These are phyloP conservation scores for Linderina pennispora DNA, from an alignment of 192 early-diverging fungal species.

Conservation along the genomic window DNA sequence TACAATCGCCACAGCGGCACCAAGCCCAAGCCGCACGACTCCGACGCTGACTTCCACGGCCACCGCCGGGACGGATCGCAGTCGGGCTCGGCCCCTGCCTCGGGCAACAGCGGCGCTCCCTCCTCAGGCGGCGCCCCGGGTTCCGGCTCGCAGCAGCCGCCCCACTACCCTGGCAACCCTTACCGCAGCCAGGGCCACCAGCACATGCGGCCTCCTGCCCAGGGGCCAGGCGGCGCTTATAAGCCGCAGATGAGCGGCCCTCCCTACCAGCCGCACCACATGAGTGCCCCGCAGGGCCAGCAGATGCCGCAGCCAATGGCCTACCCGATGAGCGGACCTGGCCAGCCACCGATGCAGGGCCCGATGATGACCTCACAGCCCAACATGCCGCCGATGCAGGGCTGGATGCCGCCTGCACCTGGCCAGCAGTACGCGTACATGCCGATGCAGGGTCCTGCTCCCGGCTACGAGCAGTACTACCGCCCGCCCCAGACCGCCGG, in stretches of 20 bases:
- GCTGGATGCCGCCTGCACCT: constrained; percentile 35
- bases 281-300: constrained; percentile 30
- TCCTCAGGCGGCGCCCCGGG: constrained; percentile 12
- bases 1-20: constrained; percentile 22
- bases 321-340: constrained; percentile 30
- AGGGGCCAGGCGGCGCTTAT: constrained; percentile 27
- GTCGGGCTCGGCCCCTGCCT: constrained; percentile 10
- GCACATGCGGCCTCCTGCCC: constrained; percentile 37
- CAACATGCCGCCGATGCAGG: constrained; percentile 41
- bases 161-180: constrained; percentile 25
- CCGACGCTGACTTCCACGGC: neutral
- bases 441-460: constrained; percentile 27
- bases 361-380: constrained; percentile 44
- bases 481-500: constrained; percentile 21
- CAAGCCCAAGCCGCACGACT: constrained; percentile 32
- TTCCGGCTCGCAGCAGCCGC: constrained; percentile 5
- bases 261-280: constrained; percentile 35
- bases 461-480: constrained; percentile 42
- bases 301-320: constrained; percentile 39
- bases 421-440: constrained; percentile 42
- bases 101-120: too few species aligned
- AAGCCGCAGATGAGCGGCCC: constrained; percentile 36
- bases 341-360: constrained; percentile 37
- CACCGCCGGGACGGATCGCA: constrained; percentile 10
- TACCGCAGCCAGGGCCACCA: constrained; percentile 33